Evolutionary conservation across 495 filamentous ascomycete species (phyloP), one percentile per base, ranked within the genome.

Genomic region (Astrocystis sublimbata): DNA sequence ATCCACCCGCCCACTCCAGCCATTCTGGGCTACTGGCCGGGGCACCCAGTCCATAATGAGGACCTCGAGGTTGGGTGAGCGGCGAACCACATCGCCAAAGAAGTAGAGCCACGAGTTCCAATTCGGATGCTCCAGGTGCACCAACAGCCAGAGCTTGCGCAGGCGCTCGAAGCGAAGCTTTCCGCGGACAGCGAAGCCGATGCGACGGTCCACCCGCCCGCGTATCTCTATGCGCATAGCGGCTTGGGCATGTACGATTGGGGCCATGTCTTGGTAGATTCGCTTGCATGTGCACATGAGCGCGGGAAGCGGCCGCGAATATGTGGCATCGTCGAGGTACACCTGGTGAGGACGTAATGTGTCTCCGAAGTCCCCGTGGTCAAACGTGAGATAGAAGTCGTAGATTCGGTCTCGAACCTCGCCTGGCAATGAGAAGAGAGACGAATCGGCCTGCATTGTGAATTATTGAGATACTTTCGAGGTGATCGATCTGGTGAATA

Each of bases 351-450:
- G 68, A 9, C 63, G 68, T 9, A 72, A 51, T 8, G 68, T 62
- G 47, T 68, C 58, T 36, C 52, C 52, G 46, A 70, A 72, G 57
- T 72, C 66, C 8, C 8, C 28, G 58, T 69, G 60, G 41, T 68
- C 33, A 26, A 62, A 62, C 10, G 66, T 13, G 35, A 74, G 65
- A 46, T 67, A 68, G 52, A 67, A 64, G 13, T 65, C 65, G 31
- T 71, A 71, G 58, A 74, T 73, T 19, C 57, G 61, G 21, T 72
- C 70, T 13, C 68, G 70, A 35, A 74, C 49, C 42, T 74, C 70
- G 50, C 53, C 58, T 0, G 72, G 70, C 24, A 74, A 60, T 17
- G n/a, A 21, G 10, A 68, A 63, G 19, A 74, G 41, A 12, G 57
- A 50, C 17, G 68, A 67, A 30, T 63, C 17, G 17, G 49, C 24